Base-by-base conservation (phyloP, 2,329 filamentous ascomycete species). In the Anthostomella pinea region DNA sequence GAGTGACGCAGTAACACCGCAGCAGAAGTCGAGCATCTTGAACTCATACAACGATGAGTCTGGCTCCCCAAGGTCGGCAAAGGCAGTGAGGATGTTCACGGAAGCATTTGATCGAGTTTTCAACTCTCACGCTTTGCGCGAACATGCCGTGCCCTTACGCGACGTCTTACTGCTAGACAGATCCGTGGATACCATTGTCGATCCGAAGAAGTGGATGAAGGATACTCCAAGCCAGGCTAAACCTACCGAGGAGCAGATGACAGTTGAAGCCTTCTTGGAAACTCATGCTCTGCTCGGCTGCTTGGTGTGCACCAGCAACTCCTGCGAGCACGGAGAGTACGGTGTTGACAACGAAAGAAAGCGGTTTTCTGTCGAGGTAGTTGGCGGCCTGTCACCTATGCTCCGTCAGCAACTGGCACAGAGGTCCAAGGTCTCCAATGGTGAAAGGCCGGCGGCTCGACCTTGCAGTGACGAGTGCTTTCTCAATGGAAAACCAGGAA, bases 241-340 rank as follows among this genome's bases (percentile, higher is more conserved):
- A 22, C 45, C 51, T 17, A 44, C 62, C 24, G 61, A 65, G 21
- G 63, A 59, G 24, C 54, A 59, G 29, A 53, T 55, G 54, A 30
- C 63, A 56, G 65, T 70, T 9, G 72, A 76, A 47, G 64, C 64
- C 15, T 66, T 68, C 22, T 52, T 80, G 16, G 71, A 72, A 31
- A 79, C 73, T 2, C 77, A 79, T 49, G 68, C 69, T 20, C 65
- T 75, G 8, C 64, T 80, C 11, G 73, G 72, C 9, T 81, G 77
- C 47, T 58, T 77, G n/a, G 70, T 79, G 33, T 81, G 77, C 57
- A 75, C 69, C 49, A 73, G 73, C 33, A 72, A 79, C 53, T 77
- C 75, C 9, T 81, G 77, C 41, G 77, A 80, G 49, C 77, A 81
- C 44, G 77, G 76, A 29, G 75, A 79, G 35, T 79, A 77, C 33